Conservation (phyloP, 257 asterid genomes). For the Leptodermis oblonga region DNA sequence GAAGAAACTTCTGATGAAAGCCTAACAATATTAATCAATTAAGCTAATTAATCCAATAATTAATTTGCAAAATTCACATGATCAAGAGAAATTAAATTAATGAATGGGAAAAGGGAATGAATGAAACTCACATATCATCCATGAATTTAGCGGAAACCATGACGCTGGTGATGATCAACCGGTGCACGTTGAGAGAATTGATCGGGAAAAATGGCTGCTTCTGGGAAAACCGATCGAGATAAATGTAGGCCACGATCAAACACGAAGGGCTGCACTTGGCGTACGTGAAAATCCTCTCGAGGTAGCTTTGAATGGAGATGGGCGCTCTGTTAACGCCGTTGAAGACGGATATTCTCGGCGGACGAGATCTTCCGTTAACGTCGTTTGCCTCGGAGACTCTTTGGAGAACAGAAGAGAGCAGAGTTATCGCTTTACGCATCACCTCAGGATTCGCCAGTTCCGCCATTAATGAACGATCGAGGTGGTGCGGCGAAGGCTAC, state of each 20-base stretch:
- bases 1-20: too few species aligned
- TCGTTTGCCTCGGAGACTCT: constrained; percentile 50
- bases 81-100: too few species aligned
- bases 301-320: constrained; percentile 44
- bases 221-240: constrained; percentile 59
- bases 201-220: constrained; percentile 52
- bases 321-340: constrained; percentile 49
- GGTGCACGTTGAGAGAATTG: constrained; percentile 64
- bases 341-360: constrained; percentile 43
- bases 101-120: background rate
- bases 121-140: constrained; percentile 67
- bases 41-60: background rate
- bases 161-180: constrained; percentile 63
- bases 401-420: constrained; percentile 38
- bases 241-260: constrained; percentile 57
- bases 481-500: too few species aligned
- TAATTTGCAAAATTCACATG: too few species aligned
- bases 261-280: constrained; percentile 75
- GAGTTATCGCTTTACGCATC: constrained; percentile 36
- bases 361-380: background rate
- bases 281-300: constrained; percentile 67
- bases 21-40: too few species aligned
- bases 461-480: constrained; percentile 41
- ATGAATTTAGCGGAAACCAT: constrained; percentile 67
- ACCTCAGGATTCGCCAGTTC: constrained; percentile 33